Base-by-base conservation (phyloP, 176 grass and related monocot genomes). In the Oryza punctata region DNA sequence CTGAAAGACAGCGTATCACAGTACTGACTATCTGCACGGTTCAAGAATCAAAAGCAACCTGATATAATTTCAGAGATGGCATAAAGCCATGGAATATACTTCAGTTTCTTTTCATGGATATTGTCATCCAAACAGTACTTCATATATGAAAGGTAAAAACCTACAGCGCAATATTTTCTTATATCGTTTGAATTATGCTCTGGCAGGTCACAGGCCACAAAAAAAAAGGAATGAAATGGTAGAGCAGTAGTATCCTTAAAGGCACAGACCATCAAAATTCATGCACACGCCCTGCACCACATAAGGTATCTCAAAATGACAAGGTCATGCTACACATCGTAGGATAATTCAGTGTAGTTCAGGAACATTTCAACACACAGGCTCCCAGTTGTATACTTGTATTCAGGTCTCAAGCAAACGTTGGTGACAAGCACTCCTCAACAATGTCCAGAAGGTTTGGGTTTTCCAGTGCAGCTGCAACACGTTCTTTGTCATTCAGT, bases 401-500 rank as follows among this genome's bases (percentile, higher is more conserved):
- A 72, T 70, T 82, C 61, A 91, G 70, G 82, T 27, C 57, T 99
- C 87, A 96, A 6, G 61, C 90, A 88, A 92, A 90, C 9, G 89
- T 90, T 12, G 96, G 93, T 43, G 94, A 88, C 76, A 99, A 41
- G 29, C 93, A 99, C 21, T 95, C 89, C 24, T 96, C 89, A 0
- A 99, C 91, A 29, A 94, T 90, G 83, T 91, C 96, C 85, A 94
- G 32, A 26, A 99, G 81, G 82, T 87, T 89, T 44, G 85, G 78
- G 52, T 94, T 99, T 74, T 99, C 96, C 73, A 99, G 63, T 40
- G 96, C 96, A 40, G 96, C 96, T 0, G 96, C 93, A 0, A 99
- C 96, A 24, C 96, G 96, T 71, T 99, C 96, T 45, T 99, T 99
- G 86, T 99, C 96, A 0, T 90, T 99, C 81, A 99, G 79, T 79